A percentile compares a stretch with the other conserved stretches of the same genome.
Evolutionary conservation across 305 asterid species (phyloP).

Genomic region (Striga hermonthica): DNA sequence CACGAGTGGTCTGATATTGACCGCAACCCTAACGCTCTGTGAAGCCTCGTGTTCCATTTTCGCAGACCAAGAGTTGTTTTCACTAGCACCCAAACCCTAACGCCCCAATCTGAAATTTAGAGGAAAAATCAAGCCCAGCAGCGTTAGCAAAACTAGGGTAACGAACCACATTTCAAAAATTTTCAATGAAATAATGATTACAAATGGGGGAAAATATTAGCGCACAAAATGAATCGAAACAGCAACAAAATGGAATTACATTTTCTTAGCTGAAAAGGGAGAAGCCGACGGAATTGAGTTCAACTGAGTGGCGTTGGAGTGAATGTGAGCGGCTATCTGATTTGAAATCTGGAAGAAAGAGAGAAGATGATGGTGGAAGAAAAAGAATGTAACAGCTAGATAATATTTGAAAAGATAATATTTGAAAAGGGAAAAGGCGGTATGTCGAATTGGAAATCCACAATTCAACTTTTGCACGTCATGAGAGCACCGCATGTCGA

Average conservation of each 20-base stretch:
- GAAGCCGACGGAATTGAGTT: slow-evolving; percentile 2
- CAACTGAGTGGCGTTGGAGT: slow-evolving; percentile 12
- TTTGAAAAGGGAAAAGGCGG: slow-evolving; percentile 33
- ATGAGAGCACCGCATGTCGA: slow-evolving; percentile 30
- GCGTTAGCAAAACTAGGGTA: slow-evolving; percentile 12
- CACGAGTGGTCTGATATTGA: slow-evolving; percentile 78
- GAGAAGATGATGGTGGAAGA: not conserved
- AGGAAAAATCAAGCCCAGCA: not conserved
- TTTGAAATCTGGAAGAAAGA: slow-evolving; percentile 31
- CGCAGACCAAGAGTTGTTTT: slow-evolving; percentile 20
- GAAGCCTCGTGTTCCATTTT: slow-evolving; percentile 68
- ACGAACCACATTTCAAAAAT: slow-evolving; percentile 6
- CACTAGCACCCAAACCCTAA: slow-evolving; percentile 26
- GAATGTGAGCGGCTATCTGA: slow-evolving; percentile 39
- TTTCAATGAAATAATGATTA: too few species aligned
- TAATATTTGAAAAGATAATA: not conserved
- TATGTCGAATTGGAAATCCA: slow-evolving; percentile 27
- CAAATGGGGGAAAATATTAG: not conserved
- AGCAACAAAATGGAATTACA: not conserved
- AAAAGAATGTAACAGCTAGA: not conserved
- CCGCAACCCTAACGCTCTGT: slow-evolving; percentile 87
- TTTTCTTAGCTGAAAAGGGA: slow-evolving; percentile 22
- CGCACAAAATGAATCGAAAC: not conserved
- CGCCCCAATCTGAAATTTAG: slow-evolving; percentile 19
- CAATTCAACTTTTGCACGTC: slow-evolving; percentile 39